A percentile compares a stretch with the other conserved stretches of the same genome.
Conservation (phyloP, 164 flowering plant species). For the Vitis riparia region DNA sequence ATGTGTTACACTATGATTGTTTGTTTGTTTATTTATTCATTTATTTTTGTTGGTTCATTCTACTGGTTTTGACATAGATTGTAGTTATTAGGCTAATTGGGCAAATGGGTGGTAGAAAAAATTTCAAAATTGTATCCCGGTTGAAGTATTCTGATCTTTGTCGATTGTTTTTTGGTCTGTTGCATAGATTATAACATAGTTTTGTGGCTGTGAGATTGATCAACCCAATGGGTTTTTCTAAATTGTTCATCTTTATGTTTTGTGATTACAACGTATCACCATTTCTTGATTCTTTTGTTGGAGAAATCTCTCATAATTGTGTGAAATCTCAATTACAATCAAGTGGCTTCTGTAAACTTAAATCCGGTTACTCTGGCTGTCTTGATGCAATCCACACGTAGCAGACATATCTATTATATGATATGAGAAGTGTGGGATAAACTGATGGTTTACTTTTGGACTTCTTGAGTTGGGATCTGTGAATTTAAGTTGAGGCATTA, state of each 20-base stretch:
- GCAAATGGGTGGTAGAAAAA: neutral
- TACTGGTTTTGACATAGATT: neutral
- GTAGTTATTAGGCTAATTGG: neutral
- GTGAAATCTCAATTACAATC: neutral
- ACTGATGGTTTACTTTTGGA: neutral
- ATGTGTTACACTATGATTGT: no score
- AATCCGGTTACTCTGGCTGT: no score
- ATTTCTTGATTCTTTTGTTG: neutral
- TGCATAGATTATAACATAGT: no score
- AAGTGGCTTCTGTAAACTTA: no score
- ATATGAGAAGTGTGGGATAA: neutral
- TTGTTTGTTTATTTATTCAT: no score
- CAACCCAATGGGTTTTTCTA: neutral
- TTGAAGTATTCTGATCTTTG: no score
- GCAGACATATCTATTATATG: neutral
- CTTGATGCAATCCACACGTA: no score
- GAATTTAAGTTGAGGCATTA: neutral
- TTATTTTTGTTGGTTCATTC: neutral
- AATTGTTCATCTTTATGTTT: neutral
- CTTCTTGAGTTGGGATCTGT: neutral
- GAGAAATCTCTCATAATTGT: neutral
- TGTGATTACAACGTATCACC: neutral
- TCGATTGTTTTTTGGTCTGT: no score
- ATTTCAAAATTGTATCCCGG: no score
- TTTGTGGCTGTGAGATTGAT: no score